phyloP scores from a whole-genome alignment of 1,139 yeast species.

The Arxiozyma slooffiae region DNA sequence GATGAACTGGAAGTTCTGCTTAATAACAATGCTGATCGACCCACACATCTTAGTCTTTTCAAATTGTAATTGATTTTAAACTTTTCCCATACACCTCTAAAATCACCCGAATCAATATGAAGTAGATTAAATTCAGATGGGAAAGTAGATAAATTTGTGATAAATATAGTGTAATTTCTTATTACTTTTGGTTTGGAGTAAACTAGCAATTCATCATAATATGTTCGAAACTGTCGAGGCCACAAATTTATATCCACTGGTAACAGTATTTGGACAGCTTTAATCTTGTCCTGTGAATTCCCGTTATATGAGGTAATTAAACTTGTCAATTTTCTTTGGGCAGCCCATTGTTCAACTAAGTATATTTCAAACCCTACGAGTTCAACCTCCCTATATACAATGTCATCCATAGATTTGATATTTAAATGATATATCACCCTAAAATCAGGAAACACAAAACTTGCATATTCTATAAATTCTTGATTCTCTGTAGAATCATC shows the following conservation, averaged over 20 bases:
- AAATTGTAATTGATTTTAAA: constrained; percentile 70
- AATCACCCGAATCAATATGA: constrained; percentile 58
- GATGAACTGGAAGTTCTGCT: constrained; percentile 65
- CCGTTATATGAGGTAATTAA: constrained; percentile 81
- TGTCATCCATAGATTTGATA: constrained; percentile 31
- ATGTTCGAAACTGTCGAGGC: constrained; percentile 49
- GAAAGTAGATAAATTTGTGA: constrained; percentile 70
- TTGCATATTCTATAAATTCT: constrained; percentile 5
- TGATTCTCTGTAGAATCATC: background rate
- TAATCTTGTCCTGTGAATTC: constrained; percentile 50
- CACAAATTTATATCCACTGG: constrained; percentile 47
- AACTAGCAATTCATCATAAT: constrained; percentile 54
- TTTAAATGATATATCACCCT: constrained; percentile 36
- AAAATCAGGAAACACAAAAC: constrained; percentile 41
- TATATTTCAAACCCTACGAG: constrained; percentile 75
- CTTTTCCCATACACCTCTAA: constrained; percentile 40
- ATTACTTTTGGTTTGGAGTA: constrained; percentile 47
- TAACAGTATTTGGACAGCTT: constrained; percentile 51
- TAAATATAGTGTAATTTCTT: constrained; percentile 52
- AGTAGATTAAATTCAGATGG: constrained; percentile 68
- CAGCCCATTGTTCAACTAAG: constrained; percentile 89
- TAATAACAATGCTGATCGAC: constrained; percentile 66
- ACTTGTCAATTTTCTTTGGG: constrained; percentile 55
- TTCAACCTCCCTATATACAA: constrained; percentile 36
- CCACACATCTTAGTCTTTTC: constrained; percentile 71